Base-by-base conservation (phyloP, 345 rosid species). In the Fremontodendron californicum region DNA sequence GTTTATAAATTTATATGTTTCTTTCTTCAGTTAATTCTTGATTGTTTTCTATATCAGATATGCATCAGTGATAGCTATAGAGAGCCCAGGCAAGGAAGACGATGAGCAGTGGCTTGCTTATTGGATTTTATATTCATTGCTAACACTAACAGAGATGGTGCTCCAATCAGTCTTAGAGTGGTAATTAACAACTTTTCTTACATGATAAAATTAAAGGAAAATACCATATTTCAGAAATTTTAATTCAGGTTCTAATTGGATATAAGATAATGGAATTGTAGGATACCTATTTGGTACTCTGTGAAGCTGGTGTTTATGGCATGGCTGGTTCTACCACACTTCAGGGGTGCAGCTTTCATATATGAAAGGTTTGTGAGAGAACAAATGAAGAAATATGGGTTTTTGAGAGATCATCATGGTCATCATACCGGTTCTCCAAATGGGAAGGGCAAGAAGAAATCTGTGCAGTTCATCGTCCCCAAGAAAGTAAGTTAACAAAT, bases 91-190 rank as follows among this genome's bases (percentile, higher is more conserved):
- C 6, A 88, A 83, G 82, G 85, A 62, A 46, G 97, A 92, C 29
- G 93, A 94, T 57, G 86, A 94, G 74, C 98, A 94, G 79, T 94
- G 98, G 98, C 97, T 94, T 69, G 96, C 97, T 73, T 94, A 94
- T 78, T 94, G 98, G 98, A 92, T 94, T 78, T 12, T 92, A 5
- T 94, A 94, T 73, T 94, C 98, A 13, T 85, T 94, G 77, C 85
- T 94, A 48, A 88, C 97, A 63, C 89, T 94, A 16, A 18, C 84
- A 4, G 98, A 94, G 90, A 88, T 94, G 83, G 37, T 92, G 4
- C 84, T 94, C 37, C 93, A 92, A 52, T 75, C 97, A 25, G 51
- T 94, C 19, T 39, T 94, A 33, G 89, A 94, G 54, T 92, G 96
- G 95, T 60, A 60, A 13, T 27, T 93, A 78, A 16, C 21, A 46